Evolutionary conservation across 192 early-diverging fungal genomes (phyloP).

Genomic region (Thoreauomyces humboldtii): DNA sequence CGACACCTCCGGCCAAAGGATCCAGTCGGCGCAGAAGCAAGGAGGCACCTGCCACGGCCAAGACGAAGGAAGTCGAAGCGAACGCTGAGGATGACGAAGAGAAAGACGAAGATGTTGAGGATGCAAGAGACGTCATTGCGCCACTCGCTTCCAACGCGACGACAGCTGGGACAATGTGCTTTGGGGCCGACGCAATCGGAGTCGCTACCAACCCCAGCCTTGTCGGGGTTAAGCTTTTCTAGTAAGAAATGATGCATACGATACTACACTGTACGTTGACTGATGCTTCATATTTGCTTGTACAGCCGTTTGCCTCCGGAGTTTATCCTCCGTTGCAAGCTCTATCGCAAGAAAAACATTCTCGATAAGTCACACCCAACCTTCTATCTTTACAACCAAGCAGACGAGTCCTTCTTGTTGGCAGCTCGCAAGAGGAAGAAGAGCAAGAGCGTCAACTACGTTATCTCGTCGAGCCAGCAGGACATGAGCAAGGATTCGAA

Average conservation of each 20-base stretch:
- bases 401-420: slow-evolving; percentile 52
- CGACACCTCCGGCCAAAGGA: slow-evolving; percentile 2
- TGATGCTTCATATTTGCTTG: no score
- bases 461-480: slow-evolving; percentile 50
- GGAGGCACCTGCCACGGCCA: neutral
- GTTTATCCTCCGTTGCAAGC: slow-evolving; percentile 46
- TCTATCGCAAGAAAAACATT: slow-evolving; percentile 55
- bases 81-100: slow-evolving; percentile 8
- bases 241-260: no score
- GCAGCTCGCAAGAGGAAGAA: slow-evolving; percentile 54
- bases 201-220: slow-evolving; percentile 19
- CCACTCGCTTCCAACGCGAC: neutral
- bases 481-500: slow-evolving; percentile 56
- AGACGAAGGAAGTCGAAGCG: slow-evolving; percentile 15
- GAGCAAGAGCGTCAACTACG: slow-evolving; percentile 54
- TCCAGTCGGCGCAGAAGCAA: neutral
- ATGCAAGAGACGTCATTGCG: neutral
- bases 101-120: neutral
- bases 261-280: neutral
- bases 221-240: slow-evolving; percentile 31
- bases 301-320: slow-evolving; percentile 40
- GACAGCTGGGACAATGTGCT: slow-evolving; percentile 1
- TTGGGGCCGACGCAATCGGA: slow-evolving; percentile 25
- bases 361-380: slow-evolving; percentile 52
- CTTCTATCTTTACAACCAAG: slow-evolving; percentile 58